phyloP scores from a whole-genome alignment of 768 basidiomycete species.

The Polyporus arcularius region DNA sequence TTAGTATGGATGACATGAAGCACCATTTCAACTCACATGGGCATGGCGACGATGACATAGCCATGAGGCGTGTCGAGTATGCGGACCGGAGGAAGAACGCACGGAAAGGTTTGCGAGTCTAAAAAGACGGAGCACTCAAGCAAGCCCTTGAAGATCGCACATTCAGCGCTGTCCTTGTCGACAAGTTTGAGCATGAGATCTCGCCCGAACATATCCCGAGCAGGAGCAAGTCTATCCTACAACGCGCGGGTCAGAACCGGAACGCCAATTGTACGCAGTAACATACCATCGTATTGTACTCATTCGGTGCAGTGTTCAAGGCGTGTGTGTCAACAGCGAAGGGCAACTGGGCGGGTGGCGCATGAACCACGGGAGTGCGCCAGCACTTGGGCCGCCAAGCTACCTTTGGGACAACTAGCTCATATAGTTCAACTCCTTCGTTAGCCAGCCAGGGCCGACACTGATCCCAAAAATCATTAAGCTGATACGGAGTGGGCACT shows the following conservation, averaged over 20 bases:
- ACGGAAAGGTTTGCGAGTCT: neutral
- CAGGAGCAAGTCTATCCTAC: neutral
- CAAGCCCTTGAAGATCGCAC: neutral
- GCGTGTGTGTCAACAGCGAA: neutral
- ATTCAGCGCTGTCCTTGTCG: neutral
- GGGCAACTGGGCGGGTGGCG: neutral
- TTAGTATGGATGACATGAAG: no score
- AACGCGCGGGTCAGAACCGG: neutral
- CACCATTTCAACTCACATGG: neutral
- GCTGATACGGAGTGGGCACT: neutral
- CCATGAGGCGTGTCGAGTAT: neutral
- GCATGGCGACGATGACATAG: conserved; percentile 1
- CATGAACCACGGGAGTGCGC: neutral
- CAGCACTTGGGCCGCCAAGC: no score
- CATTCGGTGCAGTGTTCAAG: neutral
- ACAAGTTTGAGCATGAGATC: conserved; percentile 1
- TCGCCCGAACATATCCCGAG: neutral
- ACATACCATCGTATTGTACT: neutral
- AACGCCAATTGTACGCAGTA: neutral
- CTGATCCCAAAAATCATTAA: neutral
- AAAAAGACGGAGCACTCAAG: neutral
- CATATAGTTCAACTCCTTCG: neutral
- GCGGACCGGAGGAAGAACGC: neutral
- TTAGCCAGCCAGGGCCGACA: neutral
- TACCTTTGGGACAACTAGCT: neutral